phyloP scores from a whole-genome alignment of 139 green algal species.

The Tetradesmus lagerheimii region DNA sequence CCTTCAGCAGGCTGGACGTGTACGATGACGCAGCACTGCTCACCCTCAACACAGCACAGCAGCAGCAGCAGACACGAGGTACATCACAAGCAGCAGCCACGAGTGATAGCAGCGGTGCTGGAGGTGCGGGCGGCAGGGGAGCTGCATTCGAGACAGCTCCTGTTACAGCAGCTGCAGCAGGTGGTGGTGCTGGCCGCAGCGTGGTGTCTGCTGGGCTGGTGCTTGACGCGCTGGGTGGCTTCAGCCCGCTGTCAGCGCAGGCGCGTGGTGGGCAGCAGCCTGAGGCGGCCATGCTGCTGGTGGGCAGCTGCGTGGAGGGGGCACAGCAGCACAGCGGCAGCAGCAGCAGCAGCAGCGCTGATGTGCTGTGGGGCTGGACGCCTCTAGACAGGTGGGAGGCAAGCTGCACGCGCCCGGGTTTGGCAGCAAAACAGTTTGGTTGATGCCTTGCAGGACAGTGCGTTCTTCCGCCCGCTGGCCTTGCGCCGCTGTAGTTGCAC shows the following conservation, averaged over 20 bases:
- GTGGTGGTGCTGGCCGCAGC: background rate
- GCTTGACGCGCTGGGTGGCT: conserved; percentile 24
- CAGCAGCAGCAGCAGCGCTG: background rate
- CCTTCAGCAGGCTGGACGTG: conserved; percentile 6
- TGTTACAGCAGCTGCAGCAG: background rate
- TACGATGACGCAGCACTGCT: conserved; percentile 32
- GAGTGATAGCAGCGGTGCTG: background rate
- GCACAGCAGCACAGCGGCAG: background rate
- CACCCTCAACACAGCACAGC: background rate
- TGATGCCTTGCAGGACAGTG: background rate
- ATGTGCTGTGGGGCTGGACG: conserved; percentile 42
- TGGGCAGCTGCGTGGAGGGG: conserved; percentile 32
- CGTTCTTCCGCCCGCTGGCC: background rate
- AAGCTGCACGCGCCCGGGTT: no score
- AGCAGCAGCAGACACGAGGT: background rate
- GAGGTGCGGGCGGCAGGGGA: background rate
- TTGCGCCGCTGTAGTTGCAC: background rate
- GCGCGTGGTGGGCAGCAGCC: background rate
- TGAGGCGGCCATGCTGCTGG: conserved; percentile 40
- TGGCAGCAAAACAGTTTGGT: no score
- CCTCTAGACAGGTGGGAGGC: conserved; percentile 30
- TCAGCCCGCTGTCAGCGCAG: conserved; percentile 35
- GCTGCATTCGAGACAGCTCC: background rate
- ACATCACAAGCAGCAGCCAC: background rate
- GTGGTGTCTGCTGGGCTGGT: conserved; percentile 26